Evolutionary conservation across 2,329 filamentous ascomycete genomes (phyloP).

Genomic region (Cryphonectria parasitica): DNA sequence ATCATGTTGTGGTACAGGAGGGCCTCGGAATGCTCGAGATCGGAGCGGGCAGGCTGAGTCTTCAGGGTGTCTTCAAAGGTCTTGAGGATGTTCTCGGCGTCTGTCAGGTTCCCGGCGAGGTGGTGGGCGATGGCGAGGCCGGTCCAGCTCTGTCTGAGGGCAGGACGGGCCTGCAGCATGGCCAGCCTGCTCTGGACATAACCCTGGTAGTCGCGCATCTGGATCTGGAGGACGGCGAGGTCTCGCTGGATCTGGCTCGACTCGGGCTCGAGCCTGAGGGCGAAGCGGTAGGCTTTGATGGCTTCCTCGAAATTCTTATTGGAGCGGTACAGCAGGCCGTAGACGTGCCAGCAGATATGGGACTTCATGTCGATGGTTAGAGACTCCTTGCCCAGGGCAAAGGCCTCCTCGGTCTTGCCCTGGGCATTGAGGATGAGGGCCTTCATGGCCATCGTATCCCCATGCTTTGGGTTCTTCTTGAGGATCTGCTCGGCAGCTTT

Average conservation of each 20-base stretch:
- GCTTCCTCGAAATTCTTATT: conserved; percentile 99
- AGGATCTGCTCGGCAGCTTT: conserved; percentile 97
- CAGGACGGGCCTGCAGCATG: conserved; percentile 85
- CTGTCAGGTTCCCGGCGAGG: conserved; percentile 78
- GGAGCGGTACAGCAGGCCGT: conserved; percentile 88
- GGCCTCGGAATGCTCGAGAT: conserved; percentile 93
- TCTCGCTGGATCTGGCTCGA: conserved; percentile 93
- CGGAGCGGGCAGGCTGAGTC: conserved; percentile 71
- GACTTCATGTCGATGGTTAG: conserved; percentile 98
- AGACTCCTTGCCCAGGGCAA: conserved; percentile 88
- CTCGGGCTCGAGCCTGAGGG: conserved; percentile 89
- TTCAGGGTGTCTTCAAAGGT: conserved; percentile 95
- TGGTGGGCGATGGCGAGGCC: conserved; percentile 94
- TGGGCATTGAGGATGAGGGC: conserved; percentile 93
- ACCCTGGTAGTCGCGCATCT: conserved; percentile 94
- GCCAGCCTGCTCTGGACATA: conserved; percentile 87
- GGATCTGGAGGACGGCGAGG: conserved; percentile 87
- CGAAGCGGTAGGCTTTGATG: conserved; percentile 98
- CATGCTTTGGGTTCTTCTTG: conserved; percentile 92
- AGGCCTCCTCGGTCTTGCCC: conserved; percentile 92
- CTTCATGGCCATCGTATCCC: conserved; percentile 99
- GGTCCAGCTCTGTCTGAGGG: conserved; percentile 92
- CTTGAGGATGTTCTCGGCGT: conserved; percentile 88
- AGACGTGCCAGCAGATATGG: conserved; percentile 99
- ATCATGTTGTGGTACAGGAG: conserved; percentile 93